Conservation (phyloP, 495 filamentous ascomycete genomes). For the Hypoxylon cercidicola region DNA sequence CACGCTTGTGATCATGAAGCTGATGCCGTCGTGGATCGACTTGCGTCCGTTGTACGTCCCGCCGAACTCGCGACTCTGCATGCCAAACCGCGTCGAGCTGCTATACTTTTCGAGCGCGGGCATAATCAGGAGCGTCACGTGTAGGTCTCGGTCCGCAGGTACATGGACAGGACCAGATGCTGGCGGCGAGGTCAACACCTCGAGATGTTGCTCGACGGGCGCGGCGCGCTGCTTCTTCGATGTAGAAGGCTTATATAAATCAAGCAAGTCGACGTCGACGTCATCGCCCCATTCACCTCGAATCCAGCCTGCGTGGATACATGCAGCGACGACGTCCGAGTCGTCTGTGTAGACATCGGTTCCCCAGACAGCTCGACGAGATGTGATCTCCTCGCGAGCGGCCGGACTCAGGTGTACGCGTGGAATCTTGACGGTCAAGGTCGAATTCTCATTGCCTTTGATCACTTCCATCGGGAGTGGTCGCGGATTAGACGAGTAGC, state of each 20-base stretch:
- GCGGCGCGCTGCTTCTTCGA: slow-evolving; percentile 40
- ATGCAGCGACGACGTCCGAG: slow-evolving; percentile 90
- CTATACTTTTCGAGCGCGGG: slow-evolving; percentile 81
- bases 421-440: slow-evolving; percentile 86
- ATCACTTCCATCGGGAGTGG: slow-evolving; percentile 76
- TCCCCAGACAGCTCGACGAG: slow-evolving; percentile 84
- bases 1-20: slow-evolving; percentile 81
- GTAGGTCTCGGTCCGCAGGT: slow-evolving; percentile 74
- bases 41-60: slow-evolving; percentile 52
- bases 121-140: slow-evolving; percentile 85
- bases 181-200: slow-evolving; percentile 55
- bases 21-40: slow-evolving; percentile 83
- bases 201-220: slow-evolving; percentile 43
- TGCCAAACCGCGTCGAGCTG: slow-evolving; percentile 76
- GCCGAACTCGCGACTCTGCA: slow-evolving; percentile 81
- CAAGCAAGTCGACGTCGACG: slow-evolving; percentile 72
- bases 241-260: slow-evolving; percentile 61
- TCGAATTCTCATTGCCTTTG: slow-evolving; percentile 87
- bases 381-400: slow-evolving; percentile 82
- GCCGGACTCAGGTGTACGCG: slow-evolving; percentile 74
- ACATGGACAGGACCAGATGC: slow-evolving; percentile 61
- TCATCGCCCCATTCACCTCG: slow-evolving; percentile 86
- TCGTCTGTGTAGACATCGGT: slow-evolving; percentile 96
- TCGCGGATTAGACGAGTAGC: slow-evolving; percentile 75
- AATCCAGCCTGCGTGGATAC: slow-evolving; percentile 93